Conservation (phyloP, 2,329 filamentous ascomycete species). For the Aspergillus felis region DNA sequence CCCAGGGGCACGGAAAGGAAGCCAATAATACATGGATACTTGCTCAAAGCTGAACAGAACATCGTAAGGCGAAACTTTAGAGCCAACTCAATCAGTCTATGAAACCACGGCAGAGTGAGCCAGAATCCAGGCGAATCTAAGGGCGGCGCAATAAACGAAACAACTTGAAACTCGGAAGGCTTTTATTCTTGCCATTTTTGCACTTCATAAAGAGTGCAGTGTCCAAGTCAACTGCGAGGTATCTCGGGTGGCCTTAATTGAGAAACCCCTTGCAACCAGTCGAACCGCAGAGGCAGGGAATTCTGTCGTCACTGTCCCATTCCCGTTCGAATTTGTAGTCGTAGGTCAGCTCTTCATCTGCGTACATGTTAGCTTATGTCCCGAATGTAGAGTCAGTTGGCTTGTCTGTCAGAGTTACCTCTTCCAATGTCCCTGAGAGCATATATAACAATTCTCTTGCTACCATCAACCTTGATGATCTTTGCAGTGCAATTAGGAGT, state of each 20-base stretch:
- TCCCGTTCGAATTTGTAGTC: slow-evolving; percentile 99
- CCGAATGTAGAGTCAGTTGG: background rate
- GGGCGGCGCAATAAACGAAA: background rate
- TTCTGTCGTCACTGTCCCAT: slow-evolving; percentile 88
- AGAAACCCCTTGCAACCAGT: slow-evolving; percentile 98
- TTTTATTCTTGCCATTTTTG: background rate
- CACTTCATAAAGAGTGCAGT: background rate
- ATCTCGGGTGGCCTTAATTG: slow-evolving; percentile 58
- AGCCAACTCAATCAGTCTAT: background rate
- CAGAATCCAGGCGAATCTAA: background rate
- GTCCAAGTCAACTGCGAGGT: background rate
- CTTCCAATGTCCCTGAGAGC: slow-evolving; percentile 89
- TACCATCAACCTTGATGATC: slow-evolving; percentile 98
- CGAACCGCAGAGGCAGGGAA: slow-evolving; percentile 94
- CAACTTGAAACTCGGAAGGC: background rate
- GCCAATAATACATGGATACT: slow-evolving; percentile 4
- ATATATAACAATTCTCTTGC: slow-evolving; percentile 98
- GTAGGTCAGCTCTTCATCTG: slow-evolving; percentile 98
- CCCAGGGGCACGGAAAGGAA: slow-evolving; percentile 14
- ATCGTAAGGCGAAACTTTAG: slow-evolving; percentile 4
- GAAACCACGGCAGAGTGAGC: background rate
- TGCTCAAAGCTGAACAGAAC: slow-evolving; percentile 11
- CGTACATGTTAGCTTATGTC: slow-evolving; percentile 9
- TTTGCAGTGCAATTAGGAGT: slow-evolving; percentile 98
- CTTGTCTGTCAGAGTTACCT: slow-evolving; percentile 61